A percentile compares a stretch with the other conserved stretches of the same genome.
Evolutionary conservation across 768 basidiomycete genomes (phyloP).

Genomic region (Boletus rufocinnamomeus): DNA sequence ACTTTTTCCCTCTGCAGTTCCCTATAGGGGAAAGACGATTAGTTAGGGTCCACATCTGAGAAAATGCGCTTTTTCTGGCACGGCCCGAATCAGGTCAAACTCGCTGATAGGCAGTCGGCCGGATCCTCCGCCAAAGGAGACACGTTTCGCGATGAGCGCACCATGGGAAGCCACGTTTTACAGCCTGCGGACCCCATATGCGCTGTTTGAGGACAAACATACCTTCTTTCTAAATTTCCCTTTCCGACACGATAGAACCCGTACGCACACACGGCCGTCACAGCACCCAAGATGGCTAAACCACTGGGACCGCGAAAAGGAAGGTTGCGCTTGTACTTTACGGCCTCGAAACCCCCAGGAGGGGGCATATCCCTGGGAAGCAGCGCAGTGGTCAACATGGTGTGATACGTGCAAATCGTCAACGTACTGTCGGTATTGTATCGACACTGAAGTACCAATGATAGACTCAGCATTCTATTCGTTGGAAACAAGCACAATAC

Average conservation of each 20-base stretch:
- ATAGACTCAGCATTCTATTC: slow-evolving; percentile 1
- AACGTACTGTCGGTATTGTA: slow-evolving; percentile 33
- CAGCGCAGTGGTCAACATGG: slow-evolving; percentile 9
- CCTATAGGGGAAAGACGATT: slow-evolving; percentile 49
- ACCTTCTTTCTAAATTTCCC: slow-evolving; percentile 94
- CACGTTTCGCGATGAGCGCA: slow-evolving; percentile 76
- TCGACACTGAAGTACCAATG: slow-evolving; percentile 22
- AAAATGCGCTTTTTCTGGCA: slow-evolving; percentile 40
- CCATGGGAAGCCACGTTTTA: slow-evolving; percentile 59
- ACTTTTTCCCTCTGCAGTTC: slow-evolving; percentile 91
- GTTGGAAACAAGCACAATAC: slow-evolving; percentile 7
- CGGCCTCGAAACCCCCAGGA: slow-evolving; percentile 83
- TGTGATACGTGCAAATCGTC: slow-evolving; percentile 11
- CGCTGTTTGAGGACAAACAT: slow-evolving; percentile 39
- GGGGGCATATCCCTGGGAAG: slow-evolving; percentile 90
- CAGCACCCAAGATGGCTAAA: slow-evolving; percentile 80
- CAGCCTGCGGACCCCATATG: slow-evolving; percentile 56
- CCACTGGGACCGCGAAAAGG: slow-evolving; percentile 88
- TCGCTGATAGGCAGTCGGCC: slow-evolving; percentile 47
- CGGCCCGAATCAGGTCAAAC: slow-evolving; percentile 41
- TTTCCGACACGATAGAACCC: slow-evolving; percentile 91
- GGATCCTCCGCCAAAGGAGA: slow-evolving; percentile 49
- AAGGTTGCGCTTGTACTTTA: slow-evolving; percentile 96
- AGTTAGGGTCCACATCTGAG: slow-evolving; percentile 45
- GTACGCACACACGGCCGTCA: slow-evolving; percentile 81